Evolutionary conservation across 106 monocot genomes (phyloP).

Genomic region (Apostasia shenzhenica): DNA sequence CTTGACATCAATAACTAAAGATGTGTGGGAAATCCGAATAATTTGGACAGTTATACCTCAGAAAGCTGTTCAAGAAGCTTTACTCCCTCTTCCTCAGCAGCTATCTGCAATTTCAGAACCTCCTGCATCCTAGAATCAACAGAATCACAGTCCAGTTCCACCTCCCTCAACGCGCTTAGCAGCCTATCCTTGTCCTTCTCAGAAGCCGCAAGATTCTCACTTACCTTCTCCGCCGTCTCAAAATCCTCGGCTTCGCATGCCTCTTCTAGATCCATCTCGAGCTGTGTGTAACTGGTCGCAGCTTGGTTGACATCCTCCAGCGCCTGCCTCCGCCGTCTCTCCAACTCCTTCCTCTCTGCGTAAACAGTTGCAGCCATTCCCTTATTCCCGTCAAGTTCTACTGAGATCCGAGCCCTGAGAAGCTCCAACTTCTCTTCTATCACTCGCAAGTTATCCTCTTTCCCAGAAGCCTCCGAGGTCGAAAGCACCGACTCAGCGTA

Average conservation of each 20-base stretch:
- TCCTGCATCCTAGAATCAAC: slow-evolving; percentile 64
- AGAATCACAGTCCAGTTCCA: slow-evolving; percentile 56
- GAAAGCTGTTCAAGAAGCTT: slow-evolving; percentile 57
- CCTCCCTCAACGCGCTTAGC: slow-evolving; percentile 29
- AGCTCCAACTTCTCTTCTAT: slow-evolving; percentile 41
- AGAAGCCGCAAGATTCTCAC: slow-evolving; percentile 47
- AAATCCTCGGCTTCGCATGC: slow-evolving; percentile 90
- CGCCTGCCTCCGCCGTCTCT: slow-evolving; percentile 40
- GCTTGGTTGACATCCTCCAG: slow-evolving; percentile 38
- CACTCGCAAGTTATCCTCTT: slow-evolving; percentile 13
- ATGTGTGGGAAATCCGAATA: too few relatives aligned
- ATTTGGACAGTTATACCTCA: slow-evolving; percentile 32
- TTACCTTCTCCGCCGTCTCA: slow-evolving; percentile 80
- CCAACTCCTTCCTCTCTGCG: slow-evolving; percentile 55
- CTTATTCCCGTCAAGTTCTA: slow-evolving; percentile 29
- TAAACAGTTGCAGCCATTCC: slow-evolving; percentile 30
- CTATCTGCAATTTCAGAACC: slow-evolving; percentile 57
- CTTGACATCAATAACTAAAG: too few relatives aligned
- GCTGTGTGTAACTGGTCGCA: slow-evolving; percentile 24
- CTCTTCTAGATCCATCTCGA: slow-evolving; percentile 81
- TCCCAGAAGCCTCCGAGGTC: not conserved
- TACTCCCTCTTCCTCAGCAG: slow-evolving; percentile 56
- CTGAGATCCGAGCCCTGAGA: slow-evolving; percentile 42
- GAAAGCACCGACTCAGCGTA: too few relatives aligned
- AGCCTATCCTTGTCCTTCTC: slow-evolving; percentile 72